Conservation (phyloP, 768 basidiomycete species). For the Boletellus ananas region DNA sequence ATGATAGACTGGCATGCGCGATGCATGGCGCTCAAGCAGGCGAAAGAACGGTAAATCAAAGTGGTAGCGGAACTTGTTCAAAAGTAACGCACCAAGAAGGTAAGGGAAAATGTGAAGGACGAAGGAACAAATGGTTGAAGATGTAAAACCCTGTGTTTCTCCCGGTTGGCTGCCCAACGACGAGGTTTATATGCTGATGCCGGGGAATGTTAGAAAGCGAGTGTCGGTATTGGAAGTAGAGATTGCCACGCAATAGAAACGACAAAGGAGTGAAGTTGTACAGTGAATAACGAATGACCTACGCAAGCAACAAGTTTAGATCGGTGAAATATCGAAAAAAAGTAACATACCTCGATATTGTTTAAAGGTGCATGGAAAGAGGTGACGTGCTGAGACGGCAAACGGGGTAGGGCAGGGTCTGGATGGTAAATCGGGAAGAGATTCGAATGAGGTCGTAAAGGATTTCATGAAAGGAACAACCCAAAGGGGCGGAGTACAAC, state of each 20-base stretch:
- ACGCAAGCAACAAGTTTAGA: background rate
- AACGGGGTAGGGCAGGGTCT: background rate
- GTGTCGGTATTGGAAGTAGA: background rate
- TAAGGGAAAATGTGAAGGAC: background rate
- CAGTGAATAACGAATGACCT: constrained; percentile 3
- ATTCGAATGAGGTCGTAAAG: background rate
- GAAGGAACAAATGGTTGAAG: background rate
- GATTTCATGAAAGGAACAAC: constrained; percentile 1
- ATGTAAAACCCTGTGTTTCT: background rate
- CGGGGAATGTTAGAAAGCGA: background rate
- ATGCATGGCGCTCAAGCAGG: background rate
- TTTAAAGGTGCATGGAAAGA: constrained; percentile 8
- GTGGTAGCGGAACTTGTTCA: background rate
- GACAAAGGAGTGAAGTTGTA: constrained; percentile 5
- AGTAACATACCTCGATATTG: constrained; percentile 14
- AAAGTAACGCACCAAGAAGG: background rate
- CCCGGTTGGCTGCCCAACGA: background rate
- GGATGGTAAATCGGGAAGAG: background rate
- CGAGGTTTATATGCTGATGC: background rate
- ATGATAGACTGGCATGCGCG: constrained; percentile 1
- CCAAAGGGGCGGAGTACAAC: background rate
- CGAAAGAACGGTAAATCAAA: constrained; percentile 5
- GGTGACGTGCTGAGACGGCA: background rate
- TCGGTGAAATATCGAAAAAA: background rate
- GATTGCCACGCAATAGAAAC: background rate